Evolutionary conservation across 495 filamentous ascomycete species (phyloP).

Genomic region (Antarctomyces pellizariae): DNA sequence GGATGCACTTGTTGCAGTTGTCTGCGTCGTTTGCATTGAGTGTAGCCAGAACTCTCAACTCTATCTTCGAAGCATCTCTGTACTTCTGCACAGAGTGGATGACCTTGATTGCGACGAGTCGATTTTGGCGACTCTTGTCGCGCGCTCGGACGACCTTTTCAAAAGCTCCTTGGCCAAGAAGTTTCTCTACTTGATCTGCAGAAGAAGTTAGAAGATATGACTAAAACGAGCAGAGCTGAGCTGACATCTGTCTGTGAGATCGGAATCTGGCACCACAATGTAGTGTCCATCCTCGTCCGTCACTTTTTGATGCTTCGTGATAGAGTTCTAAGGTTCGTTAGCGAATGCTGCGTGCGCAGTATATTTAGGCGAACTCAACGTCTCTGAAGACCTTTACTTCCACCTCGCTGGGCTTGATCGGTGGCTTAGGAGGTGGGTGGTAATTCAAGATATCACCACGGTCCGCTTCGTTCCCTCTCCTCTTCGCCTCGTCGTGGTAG

Average conservation of each 20-base stretch:
- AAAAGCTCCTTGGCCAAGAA: slow-evolving; percentile 92
- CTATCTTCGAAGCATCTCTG: slow-evolving; percentile 83
- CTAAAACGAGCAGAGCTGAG: slow-evolving; percentile 8
- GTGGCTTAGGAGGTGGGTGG: slow-evolving; percentile 65
- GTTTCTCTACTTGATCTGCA: slow-evolving; percentile 57
- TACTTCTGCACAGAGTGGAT: slow-evolving; percentile 97
- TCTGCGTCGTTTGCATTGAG: slow-evolving; percentile 70
- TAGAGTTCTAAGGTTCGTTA: slow-evolving; percentile 18
- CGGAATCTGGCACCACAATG: slow-evolving; percentile 62
- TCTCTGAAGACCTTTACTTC: slow-evolving; percentile 59
- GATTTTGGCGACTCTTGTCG: slow-evolving; percentile 47
- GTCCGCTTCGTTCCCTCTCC: slow-evolving; percentile 39
- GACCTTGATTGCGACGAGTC: slow-evolving; percentile 83
- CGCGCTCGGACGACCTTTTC: slow-evolving; percentile 91
- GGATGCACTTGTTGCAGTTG: slow-evolving; percentile 93
- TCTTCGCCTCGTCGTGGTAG: slow-evolving; percentile 56
- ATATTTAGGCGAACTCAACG: no score
- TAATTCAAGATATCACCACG: slow-evolving; percentile 57
- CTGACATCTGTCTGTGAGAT: slow-evolving; percentile 77
- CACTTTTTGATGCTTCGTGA: slow-evolving; percentile 31
- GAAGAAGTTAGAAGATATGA: slow-evolving; percentile 11
- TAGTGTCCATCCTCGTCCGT: slow-evolving; percentile 97
- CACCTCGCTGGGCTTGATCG: slow-evolving; percentile 81
- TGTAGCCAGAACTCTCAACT: slow-evolving; percentile 78
- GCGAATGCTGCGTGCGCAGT: no score